Evolutionary conservation across 2,329 filamentous ascomycete species (phyloP), one percentile per base, ranked within the genome.

Genomic region (Fusarium dimerum): DNA sequence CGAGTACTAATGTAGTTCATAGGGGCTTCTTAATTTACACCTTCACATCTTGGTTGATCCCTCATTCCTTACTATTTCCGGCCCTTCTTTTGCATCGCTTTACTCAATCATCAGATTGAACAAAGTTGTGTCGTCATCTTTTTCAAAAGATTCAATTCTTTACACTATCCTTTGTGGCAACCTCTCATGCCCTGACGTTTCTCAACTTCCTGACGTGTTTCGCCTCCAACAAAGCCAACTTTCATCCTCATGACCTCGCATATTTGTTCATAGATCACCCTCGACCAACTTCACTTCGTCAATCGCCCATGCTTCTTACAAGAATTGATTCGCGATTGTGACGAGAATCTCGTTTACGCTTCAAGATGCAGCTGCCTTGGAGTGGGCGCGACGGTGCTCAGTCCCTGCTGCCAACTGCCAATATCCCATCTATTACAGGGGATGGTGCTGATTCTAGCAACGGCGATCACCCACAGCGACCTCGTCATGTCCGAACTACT

Each of bases 401-500:
- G 47, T 57, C 67, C 51, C 59, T 74, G 39, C 63, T 75, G 29
- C 72, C 72, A 16, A 68, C 66, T 36, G 56, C 70, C 39, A 66
- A 61, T 48, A 62, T 69, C 48, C 72, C 72, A 16, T 66, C 63
- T 54, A 72, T 73, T 47, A 65, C 64, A 2, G 65, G 46, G 29
- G 69, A 73, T 32, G 45, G 54, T 18, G 44, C 50, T 34, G 66
- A 71, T 40, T 51, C 57, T 11, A 47, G 57, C 18, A 62, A 68
- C 15, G 42, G 49, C 40, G 67, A 72, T 40, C 63, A 54, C 43
- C 56, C 63, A 38, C 59, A 61, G 5, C 62, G 64, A 42, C 66
- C 67, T 46, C 67, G 71, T 20, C 76, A 78, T 68, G 65, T 65
- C 45, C 73, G 80, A 52, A 79, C 78, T 8, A 81, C 79, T 7